Conservation (phyloP, 2,329 filamentous ascomycete species). For the Beauveria pseudobassiana region DNA sequence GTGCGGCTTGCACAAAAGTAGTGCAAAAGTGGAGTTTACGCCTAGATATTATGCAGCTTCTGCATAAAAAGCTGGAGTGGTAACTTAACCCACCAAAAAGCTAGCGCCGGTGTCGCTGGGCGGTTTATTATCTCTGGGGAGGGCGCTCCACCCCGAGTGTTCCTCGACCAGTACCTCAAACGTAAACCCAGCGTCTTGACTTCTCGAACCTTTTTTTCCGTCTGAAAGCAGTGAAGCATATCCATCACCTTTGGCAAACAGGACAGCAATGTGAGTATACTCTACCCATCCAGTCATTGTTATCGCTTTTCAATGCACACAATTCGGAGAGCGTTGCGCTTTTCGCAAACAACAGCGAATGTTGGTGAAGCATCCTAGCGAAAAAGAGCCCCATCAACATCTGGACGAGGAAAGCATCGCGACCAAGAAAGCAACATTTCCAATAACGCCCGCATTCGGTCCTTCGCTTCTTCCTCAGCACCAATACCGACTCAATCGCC, state of each 20-base stretch:
- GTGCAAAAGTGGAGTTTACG: background rate
- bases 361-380: background rate
- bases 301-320: no score
- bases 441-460: background rate
- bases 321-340: background rate
- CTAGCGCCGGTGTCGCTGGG: conserved; percentile 12
- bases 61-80: background rate
- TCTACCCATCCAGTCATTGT: background rate
- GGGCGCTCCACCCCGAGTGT: background rate
- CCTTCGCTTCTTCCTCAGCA: background rate
- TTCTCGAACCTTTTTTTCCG: background rate
- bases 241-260: background rate
- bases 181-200: background rate
- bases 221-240: background rate
- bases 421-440: background rate
- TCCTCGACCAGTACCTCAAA: conserved; percentile 1
- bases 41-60: background rate
- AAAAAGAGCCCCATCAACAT: background rate
- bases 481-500: background rate
- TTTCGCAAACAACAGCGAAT: background rate
- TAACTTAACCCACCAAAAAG: background rate
- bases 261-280: background rate
- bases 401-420: background rate
- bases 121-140: conserved; percentile 9
- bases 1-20: background rate